Percentiles rank a stretch among this genome's conserved stretches.
These are phyloP conservation scores for Diophrys appendiculata DNA, from an alignment of 73 alveolate species.

Conservation along the genomic window DNA sequence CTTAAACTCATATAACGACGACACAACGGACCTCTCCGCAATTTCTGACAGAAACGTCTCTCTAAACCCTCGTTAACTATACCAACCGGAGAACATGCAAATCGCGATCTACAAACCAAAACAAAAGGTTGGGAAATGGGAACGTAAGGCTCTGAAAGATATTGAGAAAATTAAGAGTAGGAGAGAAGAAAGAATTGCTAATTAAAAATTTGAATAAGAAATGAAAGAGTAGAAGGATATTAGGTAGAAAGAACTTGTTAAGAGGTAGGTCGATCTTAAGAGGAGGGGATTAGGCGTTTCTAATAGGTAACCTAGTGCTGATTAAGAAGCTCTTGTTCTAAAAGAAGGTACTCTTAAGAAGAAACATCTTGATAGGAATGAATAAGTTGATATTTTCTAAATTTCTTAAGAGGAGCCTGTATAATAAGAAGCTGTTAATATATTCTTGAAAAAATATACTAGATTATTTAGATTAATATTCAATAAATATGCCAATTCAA, in stretches of 20 bases:
- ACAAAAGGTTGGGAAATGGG: background rate
- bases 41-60: too few relatives aligned
- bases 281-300: too few relatives aligned
- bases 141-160: constrained; percentile 49
- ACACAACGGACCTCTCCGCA: too few relatives aligned
- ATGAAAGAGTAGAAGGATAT: constrained; percentile 17
- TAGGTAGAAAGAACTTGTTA: constrained; percentile 27
- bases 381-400: constrained; percentile 33
- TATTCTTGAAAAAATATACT: constrained; percentile 28
- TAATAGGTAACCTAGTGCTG: too few relatives aligned
- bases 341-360: too few relatives aligned
- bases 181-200: constrained; percentile 14
- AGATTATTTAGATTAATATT: constrained; percentile 32
- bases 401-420: constrained; percentile 44
- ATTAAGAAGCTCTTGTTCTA: too few relatives aligned
- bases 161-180: constrained; percentile 45
- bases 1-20: too few relatives aligned
- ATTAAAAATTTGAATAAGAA: constrained; percentile 42
- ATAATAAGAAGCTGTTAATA: constrained; percentile 39
- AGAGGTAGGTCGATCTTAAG: constrained; percentile 38
- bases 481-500: constrained; percentile 46
- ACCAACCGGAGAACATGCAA: constrained; percentile 21
- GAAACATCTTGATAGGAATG: too few relatives aligned
- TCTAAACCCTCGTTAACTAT: too few relatives aligned
- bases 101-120: constrained; percentile 8